Evolutionary conservation across 2,329 filamentous ascomycete genomes (phyloP), one percentile per base, ranked within the genome.

Genomic region (Aspergillus proliferans): DNA sequence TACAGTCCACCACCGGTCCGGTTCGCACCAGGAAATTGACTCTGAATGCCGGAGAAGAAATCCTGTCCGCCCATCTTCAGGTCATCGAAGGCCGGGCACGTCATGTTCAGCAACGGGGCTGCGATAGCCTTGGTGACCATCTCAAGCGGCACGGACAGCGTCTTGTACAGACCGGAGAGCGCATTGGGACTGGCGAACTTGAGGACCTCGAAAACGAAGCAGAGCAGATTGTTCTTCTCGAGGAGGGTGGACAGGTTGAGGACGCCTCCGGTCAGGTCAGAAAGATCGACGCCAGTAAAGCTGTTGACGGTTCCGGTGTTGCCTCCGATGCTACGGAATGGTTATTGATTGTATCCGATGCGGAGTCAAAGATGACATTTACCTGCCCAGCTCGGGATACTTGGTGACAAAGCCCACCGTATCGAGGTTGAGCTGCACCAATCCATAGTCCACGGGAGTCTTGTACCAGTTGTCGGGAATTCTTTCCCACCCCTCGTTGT

Each of bases 401-500:
- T 72, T 64, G 14, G 62, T 6, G 1, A 70, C 59, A 52, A 64
- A 69, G 28, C 57, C 54, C 5, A 72, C 46, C 4, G 75, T 54
- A 53, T 78, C 76, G 10, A 65, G 43, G 26, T 67, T 72, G 6
- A 73, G 60, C 22, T 70, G 63, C 5, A 76, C 56, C 6, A 78
- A 63, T n/a, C 71, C 71, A 49, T 77, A 80, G 44, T 78, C 75
- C 0, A 69, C 58, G 0, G 65, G 61, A 4, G 58, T 66, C 38
- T 71, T 70, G 60, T 75, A 80, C 73, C 76, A 80, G 61, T 80
- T 79, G 21, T 72, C 67, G 0, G 78, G 77, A 39, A 80, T 77
- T 3, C 71, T 67, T 54, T 80, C 76, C 56, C 72, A 71, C n/a
- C 78, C 77, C 21, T 68, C 57, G 7, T 69, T 71, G 53, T 78